Evolutionary conservation across 2,329 filamentous ascomycete species (phyloP).

Genomic region (Graphium sp.): DNA sequence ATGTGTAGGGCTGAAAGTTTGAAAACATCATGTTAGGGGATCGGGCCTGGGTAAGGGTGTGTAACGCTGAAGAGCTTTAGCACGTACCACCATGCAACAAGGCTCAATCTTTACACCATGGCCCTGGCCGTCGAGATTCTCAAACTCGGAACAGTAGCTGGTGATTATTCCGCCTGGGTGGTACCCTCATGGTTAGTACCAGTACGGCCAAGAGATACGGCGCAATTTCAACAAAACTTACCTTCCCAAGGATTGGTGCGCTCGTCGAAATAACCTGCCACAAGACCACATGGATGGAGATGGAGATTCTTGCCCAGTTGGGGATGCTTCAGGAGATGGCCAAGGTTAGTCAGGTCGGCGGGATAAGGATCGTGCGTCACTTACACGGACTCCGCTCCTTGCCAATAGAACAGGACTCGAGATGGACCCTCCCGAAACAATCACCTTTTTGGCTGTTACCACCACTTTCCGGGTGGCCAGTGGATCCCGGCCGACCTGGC

Average conservation of each 20-base stretch:
- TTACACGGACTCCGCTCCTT: conserved; percentile 58
- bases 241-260: conserved; percentile 55
- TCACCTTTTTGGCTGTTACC: conserved; percentile 64
- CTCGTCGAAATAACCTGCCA: conserved; percentile 49
- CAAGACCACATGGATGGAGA: conserved; percentile 54
- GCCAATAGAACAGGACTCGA: conserved; percentile 61
- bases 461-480: conserved; percentile 39
- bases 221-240: conserved; percentile 6
- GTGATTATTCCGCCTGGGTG: conserved; percentile 58
- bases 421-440: conserved; percentile 62
- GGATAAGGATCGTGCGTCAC: conserved; percentile 8
- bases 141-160: conserved; percentile 56
- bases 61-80: not conserved
- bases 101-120: conserved; percentile 75
- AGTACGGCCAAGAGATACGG: no score
- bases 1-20: conserved; percentile 38
- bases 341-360: conserved; percentile 8
- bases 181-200: not conserved
- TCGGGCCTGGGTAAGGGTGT: no score
- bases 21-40: conserved; percentile 1
- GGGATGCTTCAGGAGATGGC: conserved; percentile 38
- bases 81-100: conserved; percentile 46
- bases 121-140: conserved; percentile 64
- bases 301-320: conserved; percentile 73
- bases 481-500: conserved; percentile 23